Evolutionary conservation across 768 basidiomycete genomes (phyloP).

Genomic region (Inosperma sp.): DNA sequence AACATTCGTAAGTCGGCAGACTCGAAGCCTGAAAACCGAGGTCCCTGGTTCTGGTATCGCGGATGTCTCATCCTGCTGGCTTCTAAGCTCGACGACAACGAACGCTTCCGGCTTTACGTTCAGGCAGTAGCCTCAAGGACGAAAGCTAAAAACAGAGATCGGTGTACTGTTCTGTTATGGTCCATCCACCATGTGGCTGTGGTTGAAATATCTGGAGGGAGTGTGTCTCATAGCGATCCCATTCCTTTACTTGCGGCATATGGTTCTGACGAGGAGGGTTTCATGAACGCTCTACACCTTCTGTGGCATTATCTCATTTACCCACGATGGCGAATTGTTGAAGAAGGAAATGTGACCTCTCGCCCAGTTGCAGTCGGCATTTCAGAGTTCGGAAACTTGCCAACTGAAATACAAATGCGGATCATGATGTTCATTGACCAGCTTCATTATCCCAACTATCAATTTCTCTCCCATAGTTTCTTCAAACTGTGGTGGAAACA

Average conservation of each 20-base stretch:
- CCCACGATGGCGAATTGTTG: not conserved
- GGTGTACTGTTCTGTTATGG: not conserved
- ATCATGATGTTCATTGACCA: not conserved
- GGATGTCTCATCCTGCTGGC: not conserved
- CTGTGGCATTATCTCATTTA: not conserved
- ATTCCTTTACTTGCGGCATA: not conserved
- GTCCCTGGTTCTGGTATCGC: conserved; percentile 1
- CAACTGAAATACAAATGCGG: not conserved
- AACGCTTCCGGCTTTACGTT: not conserved
- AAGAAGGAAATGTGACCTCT: not conserved
- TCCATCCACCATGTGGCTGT: not conserved
- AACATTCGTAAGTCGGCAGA: not conserved
- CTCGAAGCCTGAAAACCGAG: too few species aligned
- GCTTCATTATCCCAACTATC: not conserved
- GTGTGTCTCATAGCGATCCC: not conserved
- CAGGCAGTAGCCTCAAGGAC: not conserved
- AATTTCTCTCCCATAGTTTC: not conserved
- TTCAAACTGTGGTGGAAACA: not conserved
- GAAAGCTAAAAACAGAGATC: not conserved
- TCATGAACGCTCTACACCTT: not conserved
- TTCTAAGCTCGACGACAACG: not conserved
- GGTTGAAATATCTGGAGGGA: not conserved
- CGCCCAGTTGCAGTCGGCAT: not conserved
- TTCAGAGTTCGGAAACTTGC: not conserved
- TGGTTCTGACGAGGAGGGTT: not conserved